phyloP scores from a whole-genome alignment of 2,329 filamentous ascomycete species.

The Grosmannia huntii region DNA sequence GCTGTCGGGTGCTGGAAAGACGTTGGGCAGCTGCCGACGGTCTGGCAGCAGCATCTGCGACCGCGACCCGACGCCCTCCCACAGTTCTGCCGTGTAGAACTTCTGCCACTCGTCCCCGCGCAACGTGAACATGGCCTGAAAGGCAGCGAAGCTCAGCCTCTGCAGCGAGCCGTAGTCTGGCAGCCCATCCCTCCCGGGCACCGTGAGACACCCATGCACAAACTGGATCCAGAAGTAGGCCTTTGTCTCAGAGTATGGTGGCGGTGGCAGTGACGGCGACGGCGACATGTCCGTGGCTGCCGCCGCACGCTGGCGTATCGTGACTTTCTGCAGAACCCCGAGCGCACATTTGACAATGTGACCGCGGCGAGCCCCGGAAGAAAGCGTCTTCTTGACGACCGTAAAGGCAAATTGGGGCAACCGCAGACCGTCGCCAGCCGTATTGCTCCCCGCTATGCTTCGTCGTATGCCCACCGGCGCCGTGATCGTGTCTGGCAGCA shows the following conservation, averaged over 20 bases:
- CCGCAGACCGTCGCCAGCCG: not conserved
- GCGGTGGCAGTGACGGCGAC: not conserved
- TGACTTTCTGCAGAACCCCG: not conserved
- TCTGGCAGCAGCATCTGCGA: not conserved
- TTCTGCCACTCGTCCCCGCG: not conserved
- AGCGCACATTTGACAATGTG: not conserved
- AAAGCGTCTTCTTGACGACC: not conserved
- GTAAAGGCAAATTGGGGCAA: not conserved
- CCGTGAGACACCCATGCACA: not conserved
- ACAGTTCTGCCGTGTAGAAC: not conserved
- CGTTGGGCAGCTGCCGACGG: not conserved
- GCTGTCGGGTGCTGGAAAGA: not conserved
- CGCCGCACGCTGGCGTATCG: not conserved
- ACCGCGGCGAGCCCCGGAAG: not conserved
- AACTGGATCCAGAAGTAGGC: conserved; percentile 1
- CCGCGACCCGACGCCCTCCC: not conserved
- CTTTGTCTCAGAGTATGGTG: not conserved
- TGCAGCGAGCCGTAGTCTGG: not conserved
- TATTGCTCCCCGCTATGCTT: not conserved
- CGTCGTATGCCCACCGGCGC: not conserved
- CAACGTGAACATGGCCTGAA: not conserved
- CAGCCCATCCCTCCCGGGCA: not conserved
- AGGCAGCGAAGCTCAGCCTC: not conserved
- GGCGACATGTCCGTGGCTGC: not conserved
- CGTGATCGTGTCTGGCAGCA: not conserved